Evolutionary conservation across 2,329 filamentous ascomycete species (phyloP), one percentile per base, ranked within the genome.

Genomic region (Penicillium fuscoglaucum): DNA sequence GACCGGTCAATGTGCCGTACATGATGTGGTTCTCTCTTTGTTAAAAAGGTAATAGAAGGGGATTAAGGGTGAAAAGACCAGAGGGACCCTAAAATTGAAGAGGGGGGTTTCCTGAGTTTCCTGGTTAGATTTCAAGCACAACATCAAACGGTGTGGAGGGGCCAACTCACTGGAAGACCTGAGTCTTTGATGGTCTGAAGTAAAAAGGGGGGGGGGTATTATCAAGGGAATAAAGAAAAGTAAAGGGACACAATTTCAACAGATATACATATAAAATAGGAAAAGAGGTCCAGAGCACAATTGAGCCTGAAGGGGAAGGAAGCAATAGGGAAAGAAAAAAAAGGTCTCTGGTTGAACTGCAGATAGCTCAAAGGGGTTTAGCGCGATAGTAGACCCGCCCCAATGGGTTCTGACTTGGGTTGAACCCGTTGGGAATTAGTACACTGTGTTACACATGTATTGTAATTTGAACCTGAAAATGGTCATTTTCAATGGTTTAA

Each of bases 1-100:
- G 87, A 79, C 89, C 90, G 60, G 88, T 90, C 70, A 76, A 76
- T 72, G 90, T 87, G 79, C 90, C 90, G 85, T 95, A 96, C 92
- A 96, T 96, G 77, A 71, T 86, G 78, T 68, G 72, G 60, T 51
- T 66, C 57, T 57, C 52, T 55, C 50, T 53, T 54, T 59, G 28
- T 43, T 15, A 24, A 41, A 41, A 35, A 19, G 10, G 15, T 6
- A 35, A 54, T 26, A 43, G 55, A 46, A 39, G 29, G 43, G 41
- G 50, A 58, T 43, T 29, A 44, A 26, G 47, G 45, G 37, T 8
- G 29, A 19, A 43, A 50, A 43, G 33, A 54, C 31, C 54, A 47
- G 51, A 53, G 39, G 35, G 21, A 58, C 51, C 39, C 53, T 33
- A 51, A 41, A 49, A 52, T 46, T 13, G 21, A 40, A 35, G 50